phyloP scores from a whole-genome alignment of 345 rosid species.

The Clarkia xantiana region DNA sequence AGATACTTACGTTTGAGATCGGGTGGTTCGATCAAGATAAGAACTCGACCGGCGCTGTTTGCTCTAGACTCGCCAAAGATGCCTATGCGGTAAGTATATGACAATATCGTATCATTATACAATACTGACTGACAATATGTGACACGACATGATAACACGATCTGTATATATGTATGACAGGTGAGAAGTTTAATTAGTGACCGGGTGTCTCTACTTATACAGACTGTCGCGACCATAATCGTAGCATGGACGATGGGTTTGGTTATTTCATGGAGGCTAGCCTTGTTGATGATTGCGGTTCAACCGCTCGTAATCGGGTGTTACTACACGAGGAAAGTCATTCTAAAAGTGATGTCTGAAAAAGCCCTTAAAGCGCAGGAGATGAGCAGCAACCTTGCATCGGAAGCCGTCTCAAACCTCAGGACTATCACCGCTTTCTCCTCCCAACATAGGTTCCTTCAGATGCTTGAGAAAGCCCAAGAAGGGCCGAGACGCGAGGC shows the following conservation, averaged over 20 bases:
- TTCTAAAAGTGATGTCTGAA: slow-evolving; percentile 34
- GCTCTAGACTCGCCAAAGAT: slow-evolving; percentile 55
- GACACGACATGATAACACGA: not conserved
- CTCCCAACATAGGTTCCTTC: slow-evolving; percentile 24
- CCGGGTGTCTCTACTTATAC: slow-evolving; percentile 27
- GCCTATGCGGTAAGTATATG: slow-evolving; percentile 41
- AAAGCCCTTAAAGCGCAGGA: slow-evolving; percentile 49
- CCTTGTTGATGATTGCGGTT: slow-evolving; percentile 35
- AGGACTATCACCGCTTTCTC: slow-evolving; percentile 28
- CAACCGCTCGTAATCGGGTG: slow-evolving; percentile 25
- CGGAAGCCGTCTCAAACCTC: slow-evolving; percentile 38
- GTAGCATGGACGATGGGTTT: slow-evolving; percentile 36
- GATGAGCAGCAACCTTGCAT: slow-evolving; percentile 52
- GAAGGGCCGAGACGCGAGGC: slow-evolving; percentile 26
- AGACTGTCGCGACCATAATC: slow-evolving; percentile 21
- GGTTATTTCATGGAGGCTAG: slow-evolving; percentile 32
- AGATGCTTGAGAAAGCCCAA: slow-evolving; percentile 27
- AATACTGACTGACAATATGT: not conserved
- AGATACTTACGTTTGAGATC: slow-evolving; percentile 52
- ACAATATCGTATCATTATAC: not conserved
- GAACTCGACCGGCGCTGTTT: slow-evolving; percentile 60
- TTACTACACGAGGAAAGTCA: slow-evolving; percentile 26
- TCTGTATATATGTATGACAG: slow-evolving; percentile 1
- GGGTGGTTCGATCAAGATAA: slow-evolving; percentile 67
- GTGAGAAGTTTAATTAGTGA: slow-evolving; percentile 54